Evolutionary conservation across 768 basidiomycete genomes (phyloP).

Genomic region (Grammothele lineata): DNA sequence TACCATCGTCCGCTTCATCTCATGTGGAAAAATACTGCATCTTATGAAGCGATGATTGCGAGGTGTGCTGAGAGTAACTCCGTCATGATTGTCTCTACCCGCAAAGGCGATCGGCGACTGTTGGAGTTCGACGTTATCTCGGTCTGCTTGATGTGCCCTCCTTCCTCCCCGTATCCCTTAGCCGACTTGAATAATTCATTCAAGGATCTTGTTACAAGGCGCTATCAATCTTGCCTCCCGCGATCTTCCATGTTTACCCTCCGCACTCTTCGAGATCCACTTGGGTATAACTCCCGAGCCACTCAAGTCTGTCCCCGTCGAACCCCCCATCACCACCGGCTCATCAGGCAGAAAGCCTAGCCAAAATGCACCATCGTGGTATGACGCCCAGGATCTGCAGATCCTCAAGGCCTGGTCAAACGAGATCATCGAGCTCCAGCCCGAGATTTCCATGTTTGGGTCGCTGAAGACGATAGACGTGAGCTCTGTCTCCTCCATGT

Average conservation of each 20-base stretch:
- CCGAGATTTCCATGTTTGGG: conserved; percentile 80
- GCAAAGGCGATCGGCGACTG: no score
- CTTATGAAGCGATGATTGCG: no score
- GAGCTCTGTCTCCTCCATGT: conserved; percentile 27
- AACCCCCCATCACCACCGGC: conserved; percentile 46
- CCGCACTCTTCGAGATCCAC: conserved; percentile 76
- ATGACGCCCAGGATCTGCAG: conserved; percentile 74
- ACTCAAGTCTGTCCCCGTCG: conserved; percentile 60
- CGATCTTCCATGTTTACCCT: conserved; percentile 67
- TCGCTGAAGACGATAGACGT: conserved; percentile 79
- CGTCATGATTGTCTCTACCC: no score
- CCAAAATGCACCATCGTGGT: conserved; percentile 62
- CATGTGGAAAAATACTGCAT: not conserved
- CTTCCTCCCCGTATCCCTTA: conserved; percentile 30
- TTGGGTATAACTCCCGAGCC: conserved; percentile 68
- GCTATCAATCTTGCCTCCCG: conserved; percentile 73
- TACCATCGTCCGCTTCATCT: not conserved
- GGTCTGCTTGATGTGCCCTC: conserved; percentile 12
- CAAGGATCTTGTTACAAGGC: conserved; percentile 40
- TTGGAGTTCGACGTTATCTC: no score
- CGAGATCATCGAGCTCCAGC: conserved; percentile 73
- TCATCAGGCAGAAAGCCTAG: conserved; percentile 30
- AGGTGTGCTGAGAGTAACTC: no score
- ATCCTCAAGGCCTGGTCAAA: conserved; percentile 79
- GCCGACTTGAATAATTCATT: conserved; percentile 36